Base-by-base conservation (phyloP, 202 grass and related monocot genomes). In the Saccharum hybrid region DNA sequence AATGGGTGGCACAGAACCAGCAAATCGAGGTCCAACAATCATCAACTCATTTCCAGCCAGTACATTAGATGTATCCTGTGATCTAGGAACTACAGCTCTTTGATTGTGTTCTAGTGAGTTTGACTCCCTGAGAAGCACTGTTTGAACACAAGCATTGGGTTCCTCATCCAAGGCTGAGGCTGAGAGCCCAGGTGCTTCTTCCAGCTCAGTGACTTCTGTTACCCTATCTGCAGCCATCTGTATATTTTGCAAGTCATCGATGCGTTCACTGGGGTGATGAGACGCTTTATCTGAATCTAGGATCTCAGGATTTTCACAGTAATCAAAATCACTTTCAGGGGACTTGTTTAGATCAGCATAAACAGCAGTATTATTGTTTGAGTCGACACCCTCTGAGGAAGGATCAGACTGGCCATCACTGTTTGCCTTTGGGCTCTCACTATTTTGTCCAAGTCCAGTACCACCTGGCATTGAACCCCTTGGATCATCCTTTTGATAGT, bases 271-370 rank as follows among this genome's bases (percentile, higher is more conserved):
- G 5, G 62, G 61, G 68, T 76, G 82, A 68, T 60, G 83, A 72
- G 68, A 81, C 66, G 77, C 78, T 84, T 89, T 94, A 56, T 78
- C 90, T 37, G 77, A 86, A 76, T 88, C 80, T 72, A 86, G 86
- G 42, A 88, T 91, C 63, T 94, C 93, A 86, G 89, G 91, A 84
- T 99, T 99, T 82, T 92, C 96, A 60, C 83, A 94, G 76, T 88
- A 86, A 74, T 94, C 93, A 68, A 92, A 96, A 86, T 94, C 87
- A 86, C 90, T 96, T 69, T 99, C 91, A 18, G 96, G 93, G 13
- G 86, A 92, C 73, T 99, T 99, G 57, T 99, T 99, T 62, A 99
- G 88, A 87, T 99, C 96, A 82, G 96, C 85, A 82, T 94, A 99
- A 74, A 92, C 84, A 6, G 93, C 69, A 52, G 87, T 87, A 45